phyloP scores from a whole-genome alignment of 495 filamentous ascomycete species.

The Penicillium silybi region DNA sequence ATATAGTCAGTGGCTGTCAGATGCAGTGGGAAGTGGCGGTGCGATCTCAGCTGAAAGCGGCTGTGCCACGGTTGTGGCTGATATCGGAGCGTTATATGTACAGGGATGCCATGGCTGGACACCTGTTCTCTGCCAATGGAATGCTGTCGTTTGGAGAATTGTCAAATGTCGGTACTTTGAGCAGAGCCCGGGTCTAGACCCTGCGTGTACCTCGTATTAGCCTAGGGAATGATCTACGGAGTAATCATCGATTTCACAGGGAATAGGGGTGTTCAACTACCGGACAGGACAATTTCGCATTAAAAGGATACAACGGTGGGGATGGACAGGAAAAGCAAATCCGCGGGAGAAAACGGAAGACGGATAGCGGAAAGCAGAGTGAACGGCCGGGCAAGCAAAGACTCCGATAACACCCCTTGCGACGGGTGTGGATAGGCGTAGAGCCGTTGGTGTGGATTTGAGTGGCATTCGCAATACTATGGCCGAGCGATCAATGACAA shows the following conservation, averaged over 20 bases:
- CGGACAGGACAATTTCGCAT: conserved; percentile 4
- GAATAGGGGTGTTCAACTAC: not conserved
- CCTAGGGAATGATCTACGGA: not conserved
- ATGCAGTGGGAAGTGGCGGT: conserved; percentile 1
- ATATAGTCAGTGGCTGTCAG: conserved; percentile 6
- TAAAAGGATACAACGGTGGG: not conserved
- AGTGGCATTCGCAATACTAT: not conserved
- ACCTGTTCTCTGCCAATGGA: not conserved
- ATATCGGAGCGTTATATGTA: not conserved
- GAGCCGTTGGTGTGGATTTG: conserved; percentile 5
- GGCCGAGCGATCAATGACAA: not conserved
- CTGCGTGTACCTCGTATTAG: not conserved
- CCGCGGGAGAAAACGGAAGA: not conserved
- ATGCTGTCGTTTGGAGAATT: not conserved
- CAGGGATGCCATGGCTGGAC: conserved; percentile 6
- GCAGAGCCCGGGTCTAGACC: not conserved
- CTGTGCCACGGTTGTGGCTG: conserved; percentile 14
- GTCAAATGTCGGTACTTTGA: not conserved
- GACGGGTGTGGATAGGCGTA: conserved; percentile 7
- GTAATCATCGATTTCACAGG: not conserved
- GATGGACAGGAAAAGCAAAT: not conserved
- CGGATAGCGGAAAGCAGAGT: not conserved
- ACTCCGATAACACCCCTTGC: conserved; percentile 12
- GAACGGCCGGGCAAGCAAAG: conserved; percentile 11
- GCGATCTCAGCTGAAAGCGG: conserved; percentile 2